Base-by-base conservation (phyloP, 106 monocot species). In the Agapanthus africanus region DNA sequence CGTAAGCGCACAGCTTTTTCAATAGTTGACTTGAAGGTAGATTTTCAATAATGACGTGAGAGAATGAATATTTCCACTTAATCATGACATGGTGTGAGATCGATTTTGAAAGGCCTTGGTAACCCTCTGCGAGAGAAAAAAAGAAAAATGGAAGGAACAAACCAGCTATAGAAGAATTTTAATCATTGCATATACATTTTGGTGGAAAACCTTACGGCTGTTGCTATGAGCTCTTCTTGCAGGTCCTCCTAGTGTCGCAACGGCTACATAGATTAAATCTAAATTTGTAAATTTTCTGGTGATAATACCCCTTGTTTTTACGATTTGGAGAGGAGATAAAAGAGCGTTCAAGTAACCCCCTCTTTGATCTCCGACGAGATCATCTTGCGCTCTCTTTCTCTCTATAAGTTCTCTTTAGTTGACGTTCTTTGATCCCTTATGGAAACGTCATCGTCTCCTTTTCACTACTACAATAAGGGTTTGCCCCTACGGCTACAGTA, bases 161-260 rank as follows among this genome's bases (percentile, higher is more conserved):
- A 71, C 30, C 21, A 13, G 27, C 7, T 65, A 11, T 19, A 59
- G 35, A 11, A 15, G 65, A 15, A 10, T 18, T 7, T 19, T 34
- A 11, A 63, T 33, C 16, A 37, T n/a, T 16, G 1, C 7, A 35
- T n/a, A 63, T n/a, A n/a, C n/a, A 7, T 7, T 2, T 19, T 36
- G 14, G 66, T 41, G 4, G 26, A 15, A 64, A 47, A 70, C 54
- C 95, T 79, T 86, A 95, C 95, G 51, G 91, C 91, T 34, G 88
- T 88, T 47, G 83, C 88, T 19, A 95, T 84, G 57, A 95, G 83
- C 72, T 91, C 95, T 79, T 84, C 82, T 22, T 88, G 62, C 31
- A 95, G 76, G 71, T 91, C 95, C 70, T 95, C 88, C 71, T 91
- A 81, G 57, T 91, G 70, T 46, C 86, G 81, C 40, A 91, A 68